Evolutionary conservation across 2,329 filamentous ascomycete genomes (phyloP).

Genomic region (Grosmannia serpens): DNA sequence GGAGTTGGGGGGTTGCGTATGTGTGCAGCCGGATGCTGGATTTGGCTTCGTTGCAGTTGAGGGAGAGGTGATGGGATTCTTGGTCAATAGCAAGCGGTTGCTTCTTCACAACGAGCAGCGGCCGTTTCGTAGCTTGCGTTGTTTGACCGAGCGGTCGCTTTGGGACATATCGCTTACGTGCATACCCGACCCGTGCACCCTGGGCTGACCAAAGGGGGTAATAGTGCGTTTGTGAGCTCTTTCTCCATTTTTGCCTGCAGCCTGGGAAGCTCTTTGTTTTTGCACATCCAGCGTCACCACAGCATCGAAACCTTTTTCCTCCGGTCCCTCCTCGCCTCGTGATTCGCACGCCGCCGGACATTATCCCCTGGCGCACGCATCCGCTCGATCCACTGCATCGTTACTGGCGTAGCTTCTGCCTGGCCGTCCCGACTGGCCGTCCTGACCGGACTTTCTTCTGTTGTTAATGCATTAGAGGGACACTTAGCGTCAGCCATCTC

Average conservation of each 20-base stretch:
- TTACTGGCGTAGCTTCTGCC: background rate
- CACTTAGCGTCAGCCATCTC: background rate
- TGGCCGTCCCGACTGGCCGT: background rate
- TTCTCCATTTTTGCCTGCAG: background rate
- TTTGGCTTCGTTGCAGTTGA: background rate
- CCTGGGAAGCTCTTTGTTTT: slow-evolving; percentile 2
- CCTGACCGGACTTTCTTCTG: background rate
- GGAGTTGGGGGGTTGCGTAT: background rate
- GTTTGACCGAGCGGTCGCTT: background rate
- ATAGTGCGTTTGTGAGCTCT: background rate
- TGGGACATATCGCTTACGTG: background rate
- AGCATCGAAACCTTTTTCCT: background rate
- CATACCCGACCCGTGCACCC: background rate
- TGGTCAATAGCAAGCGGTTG: background rate
- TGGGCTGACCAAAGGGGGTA: background rate
- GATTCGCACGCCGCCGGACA: background rate
- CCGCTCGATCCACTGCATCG: background rate
- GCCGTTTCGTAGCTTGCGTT: background rate
- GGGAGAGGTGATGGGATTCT: background rate
- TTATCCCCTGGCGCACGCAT: background rate
- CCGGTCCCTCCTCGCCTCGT: background rate
- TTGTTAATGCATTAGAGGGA: background rate
- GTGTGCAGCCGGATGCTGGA: background rate
- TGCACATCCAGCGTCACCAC: background rate
- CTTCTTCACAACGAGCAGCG: background rate